Base-by-base conservation (phyloP, 441 rosid genomes). In the Euphorbia schlechtendalii region DNA sequence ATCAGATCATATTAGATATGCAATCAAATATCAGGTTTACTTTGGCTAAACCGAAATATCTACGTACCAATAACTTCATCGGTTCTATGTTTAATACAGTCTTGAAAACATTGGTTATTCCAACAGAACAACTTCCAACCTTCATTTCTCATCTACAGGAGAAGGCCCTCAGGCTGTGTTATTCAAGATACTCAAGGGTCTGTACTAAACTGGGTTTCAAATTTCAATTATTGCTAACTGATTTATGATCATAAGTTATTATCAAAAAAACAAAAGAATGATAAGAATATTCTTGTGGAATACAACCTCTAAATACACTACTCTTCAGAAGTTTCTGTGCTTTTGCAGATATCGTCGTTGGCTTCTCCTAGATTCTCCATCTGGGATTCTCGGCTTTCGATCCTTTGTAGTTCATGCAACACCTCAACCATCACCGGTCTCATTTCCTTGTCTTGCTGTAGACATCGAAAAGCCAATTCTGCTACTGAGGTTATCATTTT, bases 131-230 rank as follows among this genome's bases (percentile, higher is more conserved):
- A 65, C 54, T 71, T 84, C 20, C 86, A 85, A 22, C 71, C 74
- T 46, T 58, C 82, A 24, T 71, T 77, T 61, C 86, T 85, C 3
- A 63, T 75, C 25, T 87, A 82, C 67, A 81, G 71, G 73, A 83
- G 96, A 73, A 74, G 76, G 43, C 85, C 96, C 0, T 87, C 98
- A 12, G 96, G 98, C 17, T 86, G 96, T 71, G 56, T 89, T 30
- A 86, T 92, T 71, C 96, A 86, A 70, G 98, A 92, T 68, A 92
- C 77, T 87, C 96, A 52, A 81, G 77, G 81, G 92, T 86, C 21
- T 1, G 70, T 45, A 5, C 5, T 17, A 0, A 43, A 5, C 14
- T 0, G 8, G 48, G 1, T 43, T 43, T 43, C 11, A 4, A 43
- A n/a, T n/a, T n/a, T n/a, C n/a, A n/a, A n/a, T n/a, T n/a, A n/a